Evolutionary conservation across 306 rosid genomes (phyloP), one percentile per base, ranked within the genome.

Genomic region (Vicia villosa): DNA sequence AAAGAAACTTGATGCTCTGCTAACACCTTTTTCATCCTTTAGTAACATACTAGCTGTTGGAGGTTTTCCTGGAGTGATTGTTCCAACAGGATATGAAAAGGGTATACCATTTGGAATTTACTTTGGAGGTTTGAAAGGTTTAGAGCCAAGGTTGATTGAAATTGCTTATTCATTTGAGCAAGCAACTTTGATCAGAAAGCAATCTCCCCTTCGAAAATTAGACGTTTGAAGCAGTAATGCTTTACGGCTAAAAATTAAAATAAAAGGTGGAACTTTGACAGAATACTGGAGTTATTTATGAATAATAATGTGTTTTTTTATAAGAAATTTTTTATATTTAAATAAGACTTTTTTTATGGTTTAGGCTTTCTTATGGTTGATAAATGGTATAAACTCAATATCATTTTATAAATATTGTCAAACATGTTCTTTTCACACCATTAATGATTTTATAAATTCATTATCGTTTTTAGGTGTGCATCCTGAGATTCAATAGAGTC

Each of bases 51-150:
- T 91, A 8, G 93, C 85, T 1, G 75, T 65, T 16, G 97, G 96
- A 56, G 91, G 93, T 5, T 75, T 82, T 50, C 97, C 97, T 0
- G 93, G 85, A 76, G 62, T 91, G 21, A 74, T 11, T 54, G 93
- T 88, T 54, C 93, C 89, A 5, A 93, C 88, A 15, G 94, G 88
- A 30, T 87, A 77, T 73, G 70, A 80, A 16, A 38, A 80, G 13
- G 71, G 54, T 3, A 45, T 3, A 14, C 94, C 94, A 15, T 79
- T 89, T 70, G 96, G 97, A 16, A 74, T 89, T 73, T 70, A 43
- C 69, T 89, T 89, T 41, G 91, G 85, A n/a, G 94, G 96, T 20
- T 68, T 87, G 56, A 84, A 79, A 77, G 92, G 91, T 10, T 85
- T 80, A 0, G 96, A 88, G 70, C 81, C 88, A 14, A 88, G 73